A percentile compares a stretch with the other conserved stretches of the same genome.
Conservation (phyloP, 768 basidiomycete genomes). For the Pisolithus orientalis region DNA sequence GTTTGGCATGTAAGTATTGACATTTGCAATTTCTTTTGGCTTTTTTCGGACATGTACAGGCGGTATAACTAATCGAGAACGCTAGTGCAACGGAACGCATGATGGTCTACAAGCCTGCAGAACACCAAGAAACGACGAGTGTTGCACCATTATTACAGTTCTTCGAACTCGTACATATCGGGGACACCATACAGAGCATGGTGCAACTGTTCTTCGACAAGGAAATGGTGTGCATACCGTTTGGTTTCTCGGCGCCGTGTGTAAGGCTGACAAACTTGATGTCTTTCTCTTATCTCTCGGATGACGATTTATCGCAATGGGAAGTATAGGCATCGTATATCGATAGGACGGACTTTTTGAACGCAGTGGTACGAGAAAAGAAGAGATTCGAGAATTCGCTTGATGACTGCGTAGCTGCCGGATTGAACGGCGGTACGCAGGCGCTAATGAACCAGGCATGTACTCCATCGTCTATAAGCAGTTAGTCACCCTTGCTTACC, state of each 20-base stretch:
- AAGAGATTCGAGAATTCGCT: conserved; percentile 90
- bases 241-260: background rate
- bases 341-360: conserved; percentile 89
- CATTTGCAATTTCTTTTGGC: background rate
- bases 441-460: conserved; percentile 89
- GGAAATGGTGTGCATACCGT: conserved; percentile 58
- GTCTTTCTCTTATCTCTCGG: background rate
- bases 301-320: background rate
- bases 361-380: conserved; percentile 90
- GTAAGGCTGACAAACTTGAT: background rate
- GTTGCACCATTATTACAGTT: conserved; percentile 95
- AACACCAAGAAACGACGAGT: conserved; percentile 71
- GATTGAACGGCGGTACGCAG: conserved; percentile 92
- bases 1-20: conserved; percentile 58
- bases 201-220: conserved; percentile 98
- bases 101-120: conserved; percentile 83
- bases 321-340: conserved; percentile 68
- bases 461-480: background rate
- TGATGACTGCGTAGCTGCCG: conserved; percentile 90
- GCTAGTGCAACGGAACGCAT: conserved; percentile 86
- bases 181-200: conserved; percentile 96
- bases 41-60: background rate
- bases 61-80: background rate
- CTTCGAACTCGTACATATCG: conserved; percentile 95
- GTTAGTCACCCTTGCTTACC: background rate